phyloP scores from a whole-genome alignment of 441 rosid species.

The Gossypium trilobum region DNA sequence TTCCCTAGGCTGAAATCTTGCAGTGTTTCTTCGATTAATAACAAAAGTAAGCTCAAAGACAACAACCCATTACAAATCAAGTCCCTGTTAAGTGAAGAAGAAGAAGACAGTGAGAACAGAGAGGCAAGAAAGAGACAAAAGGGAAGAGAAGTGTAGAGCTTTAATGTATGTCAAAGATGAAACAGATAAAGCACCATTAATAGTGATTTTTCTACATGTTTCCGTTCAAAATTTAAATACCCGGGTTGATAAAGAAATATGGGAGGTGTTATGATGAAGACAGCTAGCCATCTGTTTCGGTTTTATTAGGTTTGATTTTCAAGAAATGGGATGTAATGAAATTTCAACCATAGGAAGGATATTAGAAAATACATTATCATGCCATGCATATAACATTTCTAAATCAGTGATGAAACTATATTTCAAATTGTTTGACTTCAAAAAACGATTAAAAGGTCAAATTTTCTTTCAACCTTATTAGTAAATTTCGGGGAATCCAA shows the following conservation, averaged over 20 bases:
- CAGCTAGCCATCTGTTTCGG: background rate
- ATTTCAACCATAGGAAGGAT: background rate
- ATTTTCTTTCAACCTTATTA: background rate
- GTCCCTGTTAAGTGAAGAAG: background rate
- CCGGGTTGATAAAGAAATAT: background rate
- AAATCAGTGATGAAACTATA: background rate
- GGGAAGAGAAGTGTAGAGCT: background rate
- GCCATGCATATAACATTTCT: background rate
- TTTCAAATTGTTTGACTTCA: background rate
- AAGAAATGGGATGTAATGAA: background rate
- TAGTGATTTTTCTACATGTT: slow-evolving; percentile 10
- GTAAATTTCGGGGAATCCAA: background rate
- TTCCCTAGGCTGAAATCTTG: background rate
- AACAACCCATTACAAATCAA: background rate
- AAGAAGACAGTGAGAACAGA: slow-evolving; percentile 20
- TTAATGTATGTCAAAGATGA: slow-evolving; percentile 24
- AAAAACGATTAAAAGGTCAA: background rate
- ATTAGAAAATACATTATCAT: background rate
- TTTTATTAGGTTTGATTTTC: background rate
- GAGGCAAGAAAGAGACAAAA: background rate
- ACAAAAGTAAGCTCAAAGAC: background rate
- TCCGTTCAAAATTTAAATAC: slow-evolving; percentile 13
- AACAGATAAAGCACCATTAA: slow-evolving; percentile 5
- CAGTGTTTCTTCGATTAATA: background rate
- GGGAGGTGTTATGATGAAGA: background rate